Base-by-base conservation (phyloP, 2,329 filamentous ascomycete species). In the Xylaria sp. region DNA sequence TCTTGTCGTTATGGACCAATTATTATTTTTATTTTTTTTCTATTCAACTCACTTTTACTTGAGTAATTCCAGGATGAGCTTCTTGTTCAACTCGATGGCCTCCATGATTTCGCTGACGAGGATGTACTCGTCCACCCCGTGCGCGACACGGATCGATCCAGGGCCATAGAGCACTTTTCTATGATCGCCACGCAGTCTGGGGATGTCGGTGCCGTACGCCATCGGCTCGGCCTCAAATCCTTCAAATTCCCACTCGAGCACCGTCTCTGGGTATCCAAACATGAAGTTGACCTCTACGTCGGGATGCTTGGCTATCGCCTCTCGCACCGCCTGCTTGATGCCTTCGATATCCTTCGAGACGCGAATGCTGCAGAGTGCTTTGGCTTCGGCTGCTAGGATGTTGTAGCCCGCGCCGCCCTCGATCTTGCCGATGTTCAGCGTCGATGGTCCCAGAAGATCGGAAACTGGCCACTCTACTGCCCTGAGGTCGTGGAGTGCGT, bases 81-180 rank as follows among this genome's bases (percentile, higher is more conserved):
- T 72, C 65, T 77, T 76, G 55, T 76, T 75, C 7, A 67, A 71
- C 2, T 62, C 57, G n/a, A 77, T 71, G 34, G 73, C 72, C n/a
- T 75, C 70, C 58, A 75, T 67, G 13, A 76, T 63, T 58, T 77
- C 74, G 19, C 63, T 63, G 0, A 75, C 64, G 3, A 64, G 60
- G 13, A 76, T 72, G 39, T 70, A 69, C 65, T 77, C 74, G 58
- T 74, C 70, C 6, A 70, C 70, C 2, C 74, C 72, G 57, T 77
- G 75, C 0, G 75, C 75, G 0, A 74, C 71, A 3, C 71, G 57
- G 49, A 76, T 76, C 4, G 73, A 73, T 0, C 74, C 75, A 1
- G 75, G 75, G 0, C 74, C 75, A 58, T 76, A 76, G 18, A 77
- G 65, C 13, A 75, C 71, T 53, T 72, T 73, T 47, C 68, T 75